phyloP scores from a whole-genome alignment of 345 rosid species.

The Eutrema yunnanense region DNA sequence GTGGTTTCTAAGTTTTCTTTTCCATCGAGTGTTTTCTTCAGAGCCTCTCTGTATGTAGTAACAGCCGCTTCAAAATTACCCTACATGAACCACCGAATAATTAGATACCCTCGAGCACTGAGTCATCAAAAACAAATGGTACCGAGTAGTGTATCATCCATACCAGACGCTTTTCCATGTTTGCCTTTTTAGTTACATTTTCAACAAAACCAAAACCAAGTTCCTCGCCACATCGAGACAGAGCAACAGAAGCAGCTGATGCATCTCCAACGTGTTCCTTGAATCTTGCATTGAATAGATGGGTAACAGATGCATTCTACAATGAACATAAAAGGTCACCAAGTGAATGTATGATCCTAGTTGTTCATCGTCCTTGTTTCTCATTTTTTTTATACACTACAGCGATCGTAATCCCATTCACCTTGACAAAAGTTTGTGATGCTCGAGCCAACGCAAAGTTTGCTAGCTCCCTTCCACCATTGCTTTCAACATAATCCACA shows the following conservation, averaged over 20 bases:
- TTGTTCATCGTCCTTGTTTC: neutral
- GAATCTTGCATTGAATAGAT: slow-evolving; percentile 67
- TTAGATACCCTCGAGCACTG: neutral
- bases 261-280: slow-evolving; percentile 66
- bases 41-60: slow-evolving; percentile 52
- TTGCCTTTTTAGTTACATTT: slow-evolving; percentile 57
- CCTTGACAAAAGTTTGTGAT: slow-evolving; percentile 66
- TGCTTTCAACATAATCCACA: slow-evolving; percentile 75
- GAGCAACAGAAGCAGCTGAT: slow-evolving; percentile 56
- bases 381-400: neutral
- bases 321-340: slow-evolving; percentile 18
- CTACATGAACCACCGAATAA: slow-evolving; percentile 27
- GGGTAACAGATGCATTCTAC: slow-evolving; percentile 62
- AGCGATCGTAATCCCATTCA: slow-evolving; percentile 14
- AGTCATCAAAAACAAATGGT: neutral
- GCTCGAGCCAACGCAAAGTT: slow-evolving; percentile 72
- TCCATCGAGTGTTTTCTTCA: slow-evolving; percentile 43
- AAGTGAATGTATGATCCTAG: neutral
- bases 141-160: slow-evolving; percentile 11
- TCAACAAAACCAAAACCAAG: slow-evolving; percentile 55
- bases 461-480: slow-evolving; percentile 91
- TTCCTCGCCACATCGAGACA: slow-evolving; percentile 40
- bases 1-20: slow-evolving; percentile 38
- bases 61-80: slow-evolving; percentile 67
- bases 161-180: slow-evolving; percentile 91